These are phyloP conservation scores for Beauveria sp. DNA, from an alignment of 2,329 filamentous ascomycete genomes.

Conservation along the genomic window DNA sequence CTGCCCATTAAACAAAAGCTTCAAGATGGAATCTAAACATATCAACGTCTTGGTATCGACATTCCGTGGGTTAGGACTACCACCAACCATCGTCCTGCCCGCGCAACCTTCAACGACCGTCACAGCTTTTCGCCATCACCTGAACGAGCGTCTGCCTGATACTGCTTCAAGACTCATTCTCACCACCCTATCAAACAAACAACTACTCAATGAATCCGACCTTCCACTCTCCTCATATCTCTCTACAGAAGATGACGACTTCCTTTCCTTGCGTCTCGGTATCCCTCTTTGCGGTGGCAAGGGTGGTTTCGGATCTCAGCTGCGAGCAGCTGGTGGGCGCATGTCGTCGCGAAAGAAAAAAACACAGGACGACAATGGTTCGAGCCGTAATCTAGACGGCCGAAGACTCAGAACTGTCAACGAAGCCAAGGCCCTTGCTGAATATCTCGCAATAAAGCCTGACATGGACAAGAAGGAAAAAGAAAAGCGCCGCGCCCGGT, in stretches of 20 bases:
- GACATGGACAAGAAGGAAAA: constrained; percentile 96
- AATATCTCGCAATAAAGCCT: constrained; percentile 91
- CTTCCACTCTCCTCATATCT: constrained; percentile 56
- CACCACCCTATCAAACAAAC: constrained; percentile 72
- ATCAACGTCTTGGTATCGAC: constrained; percentile 81
- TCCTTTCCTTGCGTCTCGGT: constrained; percentile 76
- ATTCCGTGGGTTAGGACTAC: constrained; percentile 75
- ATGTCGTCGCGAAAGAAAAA: constrained; percentile 95
- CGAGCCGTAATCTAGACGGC: constrained; percentile 88
- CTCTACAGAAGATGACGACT: constrained; percentile 47
- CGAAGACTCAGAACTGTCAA: constrained; percentile 83
- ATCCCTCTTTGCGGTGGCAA: constrained; percentile 84
- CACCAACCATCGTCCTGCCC: constrained; percentile 74
- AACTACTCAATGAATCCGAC: constrained; percentile 49
- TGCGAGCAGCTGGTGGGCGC: constrained; percentile 91
- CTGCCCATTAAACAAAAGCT: not conserved
- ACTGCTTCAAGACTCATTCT: constrained; percentile 60
- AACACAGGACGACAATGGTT: constrained; percentile 77
- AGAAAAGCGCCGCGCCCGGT: constrained; percentile 73
- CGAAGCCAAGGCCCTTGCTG: constrained; percentile 89
- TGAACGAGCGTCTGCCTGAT: constrained; percentile 55
- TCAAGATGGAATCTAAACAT: constrained; percentile 46
- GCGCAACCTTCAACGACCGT: constrained; percentile 58
- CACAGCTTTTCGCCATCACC: constrained; percentile 55
- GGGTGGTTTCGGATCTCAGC: constrained; percentile 93